These are phyloP conservation scores for Sarcocystis neurona DNA, from an alignment of 169 alveolate species.

Conservation along the genomic window DNA sequence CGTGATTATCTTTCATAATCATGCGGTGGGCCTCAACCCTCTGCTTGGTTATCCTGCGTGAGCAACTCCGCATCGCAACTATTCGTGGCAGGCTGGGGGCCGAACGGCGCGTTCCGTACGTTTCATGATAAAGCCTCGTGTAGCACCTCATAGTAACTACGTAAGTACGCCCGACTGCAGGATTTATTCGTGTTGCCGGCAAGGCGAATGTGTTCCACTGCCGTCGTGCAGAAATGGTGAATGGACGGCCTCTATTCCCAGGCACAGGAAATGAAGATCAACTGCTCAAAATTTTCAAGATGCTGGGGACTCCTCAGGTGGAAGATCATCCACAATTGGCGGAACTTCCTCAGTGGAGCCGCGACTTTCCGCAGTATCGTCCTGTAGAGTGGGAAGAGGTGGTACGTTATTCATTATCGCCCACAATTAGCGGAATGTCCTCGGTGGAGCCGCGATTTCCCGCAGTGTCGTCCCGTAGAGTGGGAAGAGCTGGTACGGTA, in stretches of 20 bases:
- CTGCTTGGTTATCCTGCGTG: too few relatives aligned
- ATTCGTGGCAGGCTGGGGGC: too few relatives aligned
- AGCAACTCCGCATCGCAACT: too few relatives aligned
- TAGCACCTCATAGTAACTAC: too few relatives aligned
- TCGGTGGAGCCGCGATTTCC: conserved; percentile 48
- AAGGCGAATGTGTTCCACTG: too few relatives aligned
- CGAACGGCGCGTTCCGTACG: too few relatives aligned
- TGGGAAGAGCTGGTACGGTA: conserved; percentile 43
- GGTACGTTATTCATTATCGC: conserved; percentile 79
- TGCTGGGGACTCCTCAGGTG: conserved; percentile 95
- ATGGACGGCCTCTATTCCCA: conserved; percentile 96
- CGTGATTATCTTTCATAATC: too few relatives aligned
- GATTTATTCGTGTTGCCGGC: too few relatives aligned
- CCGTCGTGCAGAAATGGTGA: conserved; percentile 92
- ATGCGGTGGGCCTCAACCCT: too few relatives aligned
- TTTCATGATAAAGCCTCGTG: too few relatives aligned
- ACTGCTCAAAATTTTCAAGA: conserved; percentile 93
- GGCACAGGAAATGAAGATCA: conserved; percentile 97
- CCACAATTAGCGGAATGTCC: conserved; percentile 72
- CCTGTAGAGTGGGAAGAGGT: conserved; percentile 43
- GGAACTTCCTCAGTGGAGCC: conserved; percentile 51
- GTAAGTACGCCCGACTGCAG: too few relatives aligned
- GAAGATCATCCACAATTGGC: conserved; percentile 85
- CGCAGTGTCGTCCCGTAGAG: conserved; percentile 32
- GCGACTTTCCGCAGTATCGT: conserved; percentile 39